phyloP scores from a whole-genome alignment of 169 alveolate species.

The Plasmodium gaboni region DNA sequence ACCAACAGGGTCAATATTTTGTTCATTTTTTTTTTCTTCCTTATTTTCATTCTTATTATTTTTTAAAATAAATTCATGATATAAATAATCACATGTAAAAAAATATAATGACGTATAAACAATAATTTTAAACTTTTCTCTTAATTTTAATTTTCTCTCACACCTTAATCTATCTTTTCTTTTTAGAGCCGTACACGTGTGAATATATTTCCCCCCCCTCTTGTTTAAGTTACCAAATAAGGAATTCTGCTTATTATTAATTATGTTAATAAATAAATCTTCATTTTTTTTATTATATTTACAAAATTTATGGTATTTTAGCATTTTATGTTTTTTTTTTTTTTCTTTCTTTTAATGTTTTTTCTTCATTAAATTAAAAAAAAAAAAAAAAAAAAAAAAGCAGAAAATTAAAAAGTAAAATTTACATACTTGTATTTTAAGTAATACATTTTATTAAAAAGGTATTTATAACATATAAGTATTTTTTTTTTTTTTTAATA shows the following conservation, averaged over 20 bases:
- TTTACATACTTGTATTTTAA: no score
- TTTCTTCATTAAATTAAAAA: no score
- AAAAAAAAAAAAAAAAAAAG: no score
- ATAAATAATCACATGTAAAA: constrained; percentile 57
- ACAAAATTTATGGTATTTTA: constrained; percentile 18
- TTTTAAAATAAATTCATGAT: constrained; percentile 55
- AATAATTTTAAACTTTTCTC: constrained; percentile 64
- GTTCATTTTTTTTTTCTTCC: neutral
- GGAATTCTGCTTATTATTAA: no score
- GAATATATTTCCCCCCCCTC: constrained; percentile 8
- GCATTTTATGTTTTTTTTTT: constrained; percentile 11
- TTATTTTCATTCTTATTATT: neutral
- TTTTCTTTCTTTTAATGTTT: no score
- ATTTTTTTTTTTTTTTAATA: no score
- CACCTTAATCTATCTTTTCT: constrained; percentile 35
- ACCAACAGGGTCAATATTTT: neutral
- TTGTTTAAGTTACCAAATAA: no score
- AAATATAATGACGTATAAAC: constrained; percentile 71
- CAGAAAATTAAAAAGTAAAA: no score
- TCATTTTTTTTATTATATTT: constrained; percentile 7
- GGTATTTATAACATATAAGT: no score
- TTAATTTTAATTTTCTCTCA: constrained; percentile 41
- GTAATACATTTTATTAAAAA: no score
- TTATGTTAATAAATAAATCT: constrained; percentile 4
- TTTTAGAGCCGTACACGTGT: constrained; percentile 36